Base-by-base conservation (phyloP, 2,329 filamentous ascomycete species). In the Aaosphaeria pasadenensis region DNA sequence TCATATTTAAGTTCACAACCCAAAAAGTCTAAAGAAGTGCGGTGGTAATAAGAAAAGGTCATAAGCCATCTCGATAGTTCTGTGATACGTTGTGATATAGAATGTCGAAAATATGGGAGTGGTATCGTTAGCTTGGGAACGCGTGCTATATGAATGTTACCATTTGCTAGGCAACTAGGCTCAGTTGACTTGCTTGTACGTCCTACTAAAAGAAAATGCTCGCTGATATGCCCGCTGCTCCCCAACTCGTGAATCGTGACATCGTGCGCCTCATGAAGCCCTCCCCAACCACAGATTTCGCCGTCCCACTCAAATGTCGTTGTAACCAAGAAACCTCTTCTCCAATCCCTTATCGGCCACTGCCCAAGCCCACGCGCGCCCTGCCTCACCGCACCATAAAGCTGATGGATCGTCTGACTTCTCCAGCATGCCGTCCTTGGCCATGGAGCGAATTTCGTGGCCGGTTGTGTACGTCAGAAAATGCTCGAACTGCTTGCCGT, bases 381-480 rank as follows among this genome's bases (percentile, higher is more conserved):
- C 74, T 42, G 75, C 74, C 52, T 77, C 75, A 31, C 75, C 75
- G 45, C 74, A 77, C 63, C 76, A 80, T 30, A 81, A 60, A 5
- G 72, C 71, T 30, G 76, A 77, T 5, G 77, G 74, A 32, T 77
- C 72, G 28, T 77, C 73, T 31, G 73, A 76, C 60, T 74, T 74
- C 51, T 80, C 77, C 39, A 80, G 62, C 71, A 77, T 74, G 13
- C 75, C 75, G 49, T 79, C 75, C 54, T 75, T 76, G 39, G 74
- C 72, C 71, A 79, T 77, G 5, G 73, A 75, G 56, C 78, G 76
- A 52, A 84, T 76, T 48, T 80, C 77, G 46, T 82, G 75, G 4
- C 77, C 74, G 0, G 80, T 83, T 3, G 79, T 81, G 52, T 83
- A 76, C 7, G 76, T 77, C 46, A 85, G 67, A 60, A 85, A 83